phyloP scores from a whole-genome alignment of 2,329 filamentous ascomycete genomes.

The Phyllosticta citriasiana region DNA sequence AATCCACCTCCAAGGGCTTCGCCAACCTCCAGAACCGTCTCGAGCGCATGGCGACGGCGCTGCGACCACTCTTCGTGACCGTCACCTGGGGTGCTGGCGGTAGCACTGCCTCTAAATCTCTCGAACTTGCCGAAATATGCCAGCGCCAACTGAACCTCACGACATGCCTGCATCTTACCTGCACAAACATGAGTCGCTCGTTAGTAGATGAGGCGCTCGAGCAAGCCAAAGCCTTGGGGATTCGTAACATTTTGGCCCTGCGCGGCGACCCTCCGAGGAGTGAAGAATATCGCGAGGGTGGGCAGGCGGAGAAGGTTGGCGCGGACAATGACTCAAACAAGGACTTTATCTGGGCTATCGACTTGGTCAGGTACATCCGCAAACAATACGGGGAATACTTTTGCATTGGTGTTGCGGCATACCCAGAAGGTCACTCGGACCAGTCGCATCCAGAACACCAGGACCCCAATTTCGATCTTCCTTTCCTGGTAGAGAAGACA shows the following conservation, averaged over 20 bases:
- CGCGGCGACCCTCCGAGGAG: slow-evolving; percentile 83
- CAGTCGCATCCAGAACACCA: slow-evolving; percentile 78
- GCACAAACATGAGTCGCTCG: slow-evolving; percentile 88
- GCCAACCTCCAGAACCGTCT: slow-evolving; percentile 88
- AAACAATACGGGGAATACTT: slow-evolving; percentile 87
- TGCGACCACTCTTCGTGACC: slow-evolving; percentile 89
- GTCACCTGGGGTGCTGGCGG: slow-evolving; percentile 97
- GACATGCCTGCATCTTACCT: slow-evolving; percentile 91
- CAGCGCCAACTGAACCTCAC: slow-evolving; percentile 86
- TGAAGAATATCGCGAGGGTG: slow-evolving; percentile 65
- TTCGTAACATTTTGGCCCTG: slow-evolving; percentile 87
- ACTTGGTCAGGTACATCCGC: slow-evolving; percentile 82
- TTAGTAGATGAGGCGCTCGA: slow-evolving; percentile 83
- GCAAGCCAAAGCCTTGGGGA: slow-evolving; percentile 80
- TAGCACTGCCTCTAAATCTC: slow-evolving; percentile 78
- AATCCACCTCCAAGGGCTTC: slow-evolving; percentile 50
- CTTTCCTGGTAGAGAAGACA: slow-evolving; percentile 82
- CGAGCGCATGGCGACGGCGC: slow-evolving; percentile 84
- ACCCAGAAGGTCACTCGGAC: slow-evolving; percentile 91
- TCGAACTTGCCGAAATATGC: slow-evolving; percentile 90
- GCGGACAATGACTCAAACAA: slow-evolving; percentile 55
- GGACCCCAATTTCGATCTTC: slow-evolving; percentile 57
- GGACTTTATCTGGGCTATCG: slow-evolving; percentile 80
- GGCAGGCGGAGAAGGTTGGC: slow-evolving; percentile 39
- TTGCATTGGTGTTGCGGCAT: slow-evolving; percentile 87